Evolutionary conservation across 257 asterid genomes (phyloP).

Genomic region (Fraxinus cuspidata): DNA sequence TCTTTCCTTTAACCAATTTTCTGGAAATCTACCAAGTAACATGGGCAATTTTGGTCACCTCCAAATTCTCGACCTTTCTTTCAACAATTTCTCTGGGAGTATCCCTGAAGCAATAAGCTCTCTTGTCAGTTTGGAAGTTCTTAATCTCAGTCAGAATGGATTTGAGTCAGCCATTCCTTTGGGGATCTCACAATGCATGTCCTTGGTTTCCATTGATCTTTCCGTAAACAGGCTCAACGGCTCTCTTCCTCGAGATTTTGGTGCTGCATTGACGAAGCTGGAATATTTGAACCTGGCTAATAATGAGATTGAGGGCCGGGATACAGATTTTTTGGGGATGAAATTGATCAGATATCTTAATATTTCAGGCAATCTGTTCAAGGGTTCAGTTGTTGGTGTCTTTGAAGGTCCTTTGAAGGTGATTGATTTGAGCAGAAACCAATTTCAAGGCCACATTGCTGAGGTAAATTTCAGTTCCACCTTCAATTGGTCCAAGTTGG

Average conservation of each 20-base stretch:
- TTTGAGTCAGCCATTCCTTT: conserved; percentile 59
- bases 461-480: conserved; percentile 68
- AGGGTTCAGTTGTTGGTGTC: conserved; percentile 69
- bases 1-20: conserved; percentile 64
- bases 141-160: conserved; percentile 63
- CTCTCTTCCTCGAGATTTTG: conserved; percentile 62
- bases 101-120: conserved; percentile 80
- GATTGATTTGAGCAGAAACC: conserved; percentile 90
- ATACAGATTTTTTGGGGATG: conserved; percentile 62
- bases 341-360: conserved; percentile 52
- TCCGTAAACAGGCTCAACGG: conserved; percentile 63
- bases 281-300: conserved; percentile 63
- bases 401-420: conserved; percentile 67
- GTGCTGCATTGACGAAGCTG: conserved; percentile 60
- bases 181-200: conserved; percentile 60
- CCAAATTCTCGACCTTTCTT: conserved; percentile 73
- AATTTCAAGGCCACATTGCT: conserved; percentile 76
- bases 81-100: conserved; percentile 67
- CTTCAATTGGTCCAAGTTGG: conserved; percentile 63
- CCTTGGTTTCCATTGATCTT: conserved; percentile 63
- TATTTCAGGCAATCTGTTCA: conserved; percentile 69
- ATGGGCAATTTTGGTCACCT: conserved; percentile 77
- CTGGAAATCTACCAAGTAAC: conserved; percentile 66
- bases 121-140: conserved; percentile 48
- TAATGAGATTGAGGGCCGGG: conserved; percentile 62